phyloP scores from a whole-genome alignment of 2,329 filamentous ascomycete genomes.

The Penicillium sp. region DNA sequence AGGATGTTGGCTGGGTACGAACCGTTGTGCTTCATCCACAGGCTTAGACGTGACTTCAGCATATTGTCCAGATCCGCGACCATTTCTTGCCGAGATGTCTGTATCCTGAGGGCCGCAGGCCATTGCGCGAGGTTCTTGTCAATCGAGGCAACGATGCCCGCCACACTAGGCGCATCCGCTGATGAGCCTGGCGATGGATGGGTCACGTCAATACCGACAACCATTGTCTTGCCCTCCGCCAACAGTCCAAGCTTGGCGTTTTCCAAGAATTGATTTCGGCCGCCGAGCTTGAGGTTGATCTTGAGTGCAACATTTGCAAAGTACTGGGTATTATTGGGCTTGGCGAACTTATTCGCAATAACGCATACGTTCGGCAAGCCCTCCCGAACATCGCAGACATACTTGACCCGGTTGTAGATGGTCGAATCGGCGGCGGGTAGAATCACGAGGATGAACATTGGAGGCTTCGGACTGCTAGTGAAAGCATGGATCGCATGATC shows the following conservation, averaged over 20 bases:
- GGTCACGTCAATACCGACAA: constrained; percentile 85
- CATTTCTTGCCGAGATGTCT: constrained; percentile 68
- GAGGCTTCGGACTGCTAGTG: no score
- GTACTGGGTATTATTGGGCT: no score
- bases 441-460: no score
- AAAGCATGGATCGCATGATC: no score
- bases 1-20: background rate
- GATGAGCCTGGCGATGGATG: constrained; percentile 71
- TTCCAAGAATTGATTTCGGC: background rate
- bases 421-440: no score
- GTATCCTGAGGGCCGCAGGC: constrained; percentile 69
- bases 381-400: no score
- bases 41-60: background rate
- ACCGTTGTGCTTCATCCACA: background rate
- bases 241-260: constrained; percentile 57
- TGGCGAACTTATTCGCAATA: no score
- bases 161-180: constrained; percentile 66
- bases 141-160: constrained; percentile 74
- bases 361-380: no score
- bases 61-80: constrained; percentile 56
- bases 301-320: no score
- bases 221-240: constrained; percentile 70
- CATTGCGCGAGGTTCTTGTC: constrained; percentile 71
- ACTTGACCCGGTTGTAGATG: no score
- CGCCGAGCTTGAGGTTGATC: no score